Conservation (phyloP, 805 yeast genomes). For the Candida nitratophila region DNA sequence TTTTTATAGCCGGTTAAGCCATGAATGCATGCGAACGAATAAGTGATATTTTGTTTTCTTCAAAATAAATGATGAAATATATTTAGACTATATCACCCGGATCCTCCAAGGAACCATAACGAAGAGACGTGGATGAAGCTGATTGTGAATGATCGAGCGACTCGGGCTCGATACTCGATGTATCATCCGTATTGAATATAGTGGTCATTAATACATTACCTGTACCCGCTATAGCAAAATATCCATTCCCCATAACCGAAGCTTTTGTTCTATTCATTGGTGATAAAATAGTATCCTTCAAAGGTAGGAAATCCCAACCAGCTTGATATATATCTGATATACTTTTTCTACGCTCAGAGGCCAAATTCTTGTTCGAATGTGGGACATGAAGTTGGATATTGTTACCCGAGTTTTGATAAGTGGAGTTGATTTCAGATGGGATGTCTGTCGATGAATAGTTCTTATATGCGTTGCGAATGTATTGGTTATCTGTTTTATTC, state of each 20-base stretch:
- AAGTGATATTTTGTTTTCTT: too few species aligned
- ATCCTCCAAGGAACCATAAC: not conserved
- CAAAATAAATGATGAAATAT: too few species aligned
- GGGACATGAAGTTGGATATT: not conserved
- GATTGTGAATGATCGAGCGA: not conserved
- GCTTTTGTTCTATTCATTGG: constrained; percentile 1
- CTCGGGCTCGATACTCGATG: not conserved
- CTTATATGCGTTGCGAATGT: not conserved
- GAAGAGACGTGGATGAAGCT: not conserved
- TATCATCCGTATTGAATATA: not conserved
- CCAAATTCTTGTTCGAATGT: not conserved
- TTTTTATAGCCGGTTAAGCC: too few species aligned
- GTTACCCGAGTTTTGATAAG: not conserved
- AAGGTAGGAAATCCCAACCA: constrained; percentile 7
- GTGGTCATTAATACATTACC: constrained; percentile 9
- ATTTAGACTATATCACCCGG: not conserved
- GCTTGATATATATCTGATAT: constrained; percentile 6
- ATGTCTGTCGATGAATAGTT: not conserved
- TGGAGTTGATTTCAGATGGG: not conserved
- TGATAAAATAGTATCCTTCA: not conserved
- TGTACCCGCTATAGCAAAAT: constrained; percentile 16
- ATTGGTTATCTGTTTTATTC: too few species aligned
- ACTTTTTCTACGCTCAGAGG: constrained; percentile 8
- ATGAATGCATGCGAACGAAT: too few species aligned
- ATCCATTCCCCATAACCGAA: constrained; percentile 13